Conservation (phyloP, 108 stramenopile species). For the Discostella pseudostelligera region DNA sequence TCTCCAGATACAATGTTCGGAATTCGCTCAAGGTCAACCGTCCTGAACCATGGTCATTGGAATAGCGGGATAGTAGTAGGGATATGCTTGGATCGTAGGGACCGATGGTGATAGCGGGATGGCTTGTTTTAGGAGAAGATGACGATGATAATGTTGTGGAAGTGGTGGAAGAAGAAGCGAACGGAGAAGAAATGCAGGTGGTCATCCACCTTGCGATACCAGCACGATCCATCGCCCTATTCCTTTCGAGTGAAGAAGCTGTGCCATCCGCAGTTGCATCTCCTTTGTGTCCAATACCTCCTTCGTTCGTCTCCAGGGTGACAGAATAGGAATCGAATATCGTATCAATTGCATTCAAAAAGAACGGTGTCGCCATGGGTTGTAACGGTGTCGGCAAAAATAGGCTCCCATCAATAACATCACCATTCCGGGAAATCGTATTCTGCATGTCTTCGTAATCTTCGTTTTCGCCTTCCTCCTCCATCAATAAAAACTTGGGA, state of each 20-base stretch:
- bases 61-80: slow-evolving; percentile 52
- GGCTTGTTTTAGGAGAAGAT: background rate
- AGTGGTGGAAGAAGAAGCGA: background rate
- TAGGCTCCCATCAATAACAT: too few species aligned
- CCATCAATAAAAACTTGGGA: slow-evolving; percentile 41
- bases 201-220: slow-evolving; percentile 63
- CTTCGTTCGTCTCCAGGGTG: slow-evolving; percentile 8
- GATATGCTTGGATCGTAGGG: slow-evolving; percentile 58
- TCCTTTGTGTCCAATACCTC: too few species aligned
- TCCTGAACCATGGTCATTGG: slow-evolving; percentile 54
- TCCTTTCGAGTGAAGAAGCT: too few species aligned
- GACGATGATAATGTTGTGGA: background rate
- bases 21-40: slow-evolving; percentile 57
- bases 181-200: slow-evolving; percentile 31
- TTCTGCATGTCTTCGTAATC: background rate
- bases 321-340: slow-evolving; percentile 68
- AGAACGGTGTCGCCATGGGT: slow-evolving; percentile 53
- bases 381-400: slow-evolving; percentile 2
- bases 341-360: slow-evolving; percentile 42
- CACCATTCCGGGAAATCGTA: too few species aligned
- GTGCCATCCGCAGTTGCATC: too few species aligned
- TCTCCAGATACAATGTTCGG: slow-evolving; percentile 53
- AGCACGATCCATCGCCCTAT: slow-evolving; percentile 20
- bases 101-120: slow-evolving; percentile 41
- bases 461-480: background rate